These are phyloP conservation scores for Aureobasidium sp. DNA, from an alignment of 2,329 filamentous ascomycete species.

Conservation along the genomic window DNA sequence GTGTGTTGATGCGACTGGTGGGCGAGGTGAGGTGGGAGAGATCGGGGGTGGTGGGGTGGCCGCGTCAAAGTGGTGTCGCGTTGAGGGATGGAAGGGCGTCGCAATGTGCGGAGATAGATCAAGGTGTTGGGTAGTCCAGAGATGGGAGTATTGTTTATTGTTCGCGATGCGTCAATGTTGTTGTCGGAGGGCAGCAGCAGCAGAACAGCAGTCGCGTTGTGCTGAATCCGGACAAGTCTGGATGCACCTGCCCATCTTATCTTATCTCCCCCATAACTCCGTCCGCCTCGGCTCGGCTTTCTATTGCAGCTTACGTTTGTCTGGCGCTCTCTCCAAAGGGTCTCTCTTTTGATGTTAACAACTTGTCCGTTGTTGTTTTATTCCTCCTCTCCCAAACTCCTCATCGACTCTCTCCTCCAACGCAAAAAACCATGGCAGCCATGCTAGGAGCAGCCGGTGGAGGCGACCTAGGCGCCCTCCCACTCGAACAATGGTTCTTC, in stretches of 20 bases:
- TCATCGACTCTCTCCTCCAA: background rate
- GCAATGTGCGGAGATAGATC: too few relatives aligned
- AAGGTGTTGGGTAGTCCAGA: background rate
- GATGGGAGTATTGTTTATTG: background rate
- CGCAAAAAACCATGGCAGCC: constrained; percentile 35
- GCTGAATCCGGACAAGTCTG: background rate
- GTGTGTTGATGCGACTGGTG: background rate
- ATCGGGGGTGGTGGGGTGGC: background rate
- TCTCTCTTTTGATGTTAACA: background rate
- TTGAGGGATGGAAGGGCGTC: too few relatives aligned
- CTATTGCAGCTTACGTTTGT: constrained; percentile 1
- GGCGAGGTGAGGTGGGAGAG: background rate
- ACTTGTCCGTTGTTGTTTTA: background rate
- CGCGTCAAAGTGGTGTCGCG: background rate
- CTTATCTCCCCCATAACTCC: background rate
- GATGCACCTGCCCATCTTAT: background rate
- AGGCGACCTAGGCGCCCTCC: constrained; percentile 50
- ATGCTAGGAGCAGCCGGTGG: constrained; percentile 30
- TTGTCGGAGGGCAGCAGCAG: background rate
- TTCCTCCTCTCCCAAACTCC: background rate
- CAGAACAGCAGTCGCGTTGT: background rate
- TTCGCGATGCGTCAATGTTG: background rate
- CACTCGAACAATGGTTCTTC: constrained; percentile 96
- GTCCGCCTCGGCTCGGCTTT: background rate
- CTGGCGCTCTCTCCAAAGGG: background rate